phyloP scores from a whole-genome alignment of 805 yeast species.

The Saccharomycopsis fermentans region DNA sequence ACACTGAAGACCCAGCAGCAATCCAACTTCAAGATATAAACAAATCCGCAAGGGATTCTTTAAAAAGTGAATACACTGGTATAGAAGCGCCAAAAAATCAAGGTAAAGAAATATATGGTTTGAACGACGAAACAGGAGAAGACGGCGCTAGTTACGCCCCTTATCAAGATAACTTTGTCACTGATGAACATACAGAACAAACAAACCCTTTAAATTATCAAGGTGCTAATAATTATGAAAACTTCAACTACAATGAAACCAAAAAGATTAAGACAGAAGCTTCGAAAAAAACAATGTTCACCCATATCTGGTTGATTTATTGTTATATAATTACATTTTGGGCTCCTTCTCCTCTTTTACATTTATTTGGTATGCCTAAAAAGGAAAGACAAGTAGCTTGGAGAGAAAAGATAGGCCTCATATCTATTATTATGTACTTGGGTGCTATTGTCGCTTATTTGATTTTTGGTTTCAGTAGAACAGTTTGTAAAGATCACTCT shows the following conservation, averaged over 20 bases:
- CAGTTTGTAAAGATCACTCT: conserved; percentile 52
- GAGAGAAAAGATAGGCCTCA: conserved; percentile 89
- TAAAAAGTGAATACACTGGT: background rate
- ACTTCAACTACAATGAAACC: conserved; percentile 13
- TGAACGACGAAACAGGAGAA: conserved; percentile 45
- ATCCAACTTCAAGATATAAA: background rate
- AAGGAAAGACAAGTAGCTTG: conserved; percentile 87
- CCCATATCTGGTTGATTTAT: conserved; percentile 66
- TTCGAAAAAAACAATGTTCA: conserved; percentile 6
- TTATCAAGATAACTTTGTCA: conserved; percentile 4
- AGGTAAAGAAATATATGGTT: conserved; percentile 41
- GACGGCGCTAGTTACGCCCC: background rate
- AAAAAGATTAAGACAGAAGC: conserved; percentile 16
- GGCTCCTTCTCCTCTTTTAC: conserved; percentile 74
- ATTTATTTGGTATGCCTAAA: conserved; percentile 65
- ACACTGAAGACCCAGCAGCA: background rate
- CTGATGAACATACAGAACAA: conserved; percentile 12
- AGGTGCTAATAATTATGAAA: background rate
- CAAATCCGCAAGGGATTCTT: background rate
- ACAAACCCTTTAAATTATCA: conserved; percentile 8
- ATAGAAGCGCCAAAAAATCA: background rate
- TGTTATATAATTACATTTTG: conserved; percentile 79
- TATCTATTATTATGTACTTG: conserved; percentile 60
- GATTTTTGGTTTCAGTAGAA: conserved; percentile 81
- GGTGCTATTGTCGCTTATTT: conserved; percentile 77